Percentiles rank a stretch among this genome's conserved stretches.
Conservation (phyloP, 257 asterid species). For the Ophiorrhiza pumila region DNA sequence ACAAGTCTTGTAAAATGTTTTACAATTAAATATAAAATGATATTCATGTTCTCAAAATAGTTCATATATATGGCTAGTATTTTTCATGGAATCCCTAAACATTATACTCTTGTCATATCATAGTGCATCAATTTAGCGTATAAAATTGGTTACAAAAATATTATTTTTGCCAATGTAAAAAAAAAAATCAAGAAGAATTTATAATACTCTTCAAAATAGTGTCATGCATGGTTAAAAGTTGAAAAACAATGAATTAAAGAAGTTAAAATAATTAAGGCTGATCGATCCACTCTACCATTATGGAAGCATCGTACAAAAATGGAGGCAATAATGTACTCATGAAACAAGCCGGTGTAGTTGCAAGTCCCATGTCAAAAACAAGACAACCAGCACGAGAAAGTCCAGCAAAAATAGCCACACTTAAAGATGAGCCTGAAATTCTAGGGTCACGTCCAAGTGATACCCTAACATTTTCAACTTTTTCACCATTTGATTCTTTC, state of each 20-base stretch:
- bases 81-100: no score
- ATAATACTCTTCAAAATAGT: neutral
- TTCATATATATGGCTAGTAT: no score
- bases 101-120: no score
- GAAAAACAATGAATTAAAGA: no score
- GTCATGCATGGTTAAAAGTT: neutral
- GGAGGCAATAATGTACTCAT: slow-evolving; percentile 86
- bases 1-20: no score
- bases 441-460: slow-evolving; percentile 87
- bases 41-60: no score
- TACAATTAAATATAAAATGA: no score
- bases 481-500: slow-evolving; percentile 23
- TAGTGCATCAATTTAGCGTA: no score
- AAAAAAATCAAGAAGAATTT: neutral
- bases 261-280: no score
- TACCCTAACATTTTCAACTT: slow-evolving; percentile 37
- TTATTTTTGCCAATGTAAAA: no score
- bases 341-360: slow-evolving; percentile 95
- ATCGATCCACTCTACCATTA: slow-evolving; percentile 44
- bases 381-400: slow-evolving; percentile 69
- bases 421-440: slow-evolving; percentile 59
- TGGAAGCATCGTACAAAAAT: slow-evolving; percentile 69
- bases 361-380: slow-evolving; percentile 85
- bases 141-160: no score
- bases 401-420: slow-evolving; percentile 69